Conservation (phyloP, 202 grass and related monocot species). For the Setaria italica region DNA sequence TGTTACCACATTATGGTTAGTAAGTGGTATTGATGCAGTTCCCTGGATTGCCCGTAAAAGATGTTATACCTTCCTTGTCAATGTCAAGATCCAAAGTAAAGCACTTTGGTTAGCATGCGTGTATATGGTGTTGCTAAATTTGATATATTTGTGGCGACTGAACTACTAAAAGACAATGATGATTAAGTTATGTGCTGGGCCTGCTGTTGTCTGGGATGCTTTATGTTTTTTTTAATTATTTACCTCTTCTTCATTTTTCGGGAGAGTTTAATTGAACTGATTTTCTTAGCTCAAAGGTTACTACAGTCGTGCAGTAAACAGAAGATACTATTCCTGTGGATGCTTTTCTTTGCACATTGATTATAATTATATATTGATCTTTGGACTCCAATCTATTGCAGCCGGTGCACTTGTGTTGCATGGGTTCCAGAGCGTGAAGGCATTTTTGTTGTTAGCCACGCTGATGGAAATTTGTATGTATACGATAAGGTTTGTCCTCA, state of each 20-base stretch:
- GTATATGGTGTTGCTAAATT: background rate
- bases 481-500: conserved; percentile 88
- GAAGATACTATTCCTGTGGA: conserved; percentile 14
- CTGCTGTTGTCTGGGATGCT: conserved; percentile 5
- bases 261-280: background rate
- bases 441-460: conserved; percentile 92
- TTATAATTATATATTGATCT: conserved; percentile 40
- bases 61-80: conserved; percentile 21
- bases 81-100: conserved; percentile 40
- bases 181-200: background rate
- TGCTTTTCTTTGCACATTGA: conserved; percentile 34
- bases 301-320: background rate
- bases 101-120: conserved; percentile 32
- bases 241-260: background rate
- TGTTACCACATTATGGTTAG: conserved; percentile 27
- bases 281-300: conserved; percentile 2
- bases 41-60: background rate
- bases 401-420: conserved; percentile 81
- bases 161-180: background rate
- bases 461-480: conserved; percentile 89
- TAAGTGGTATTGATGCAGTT: conserved; percentile 10
- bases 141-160: background rate
- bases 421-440: conserved; percentile 85
- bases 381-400: conserved; percentile 51
- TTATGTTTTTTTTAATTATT: conserved; percentile 9